Base-by-base conservation (phyloP, 139 green algal species). In the Chlamydomonas schloesseri region DNA sequence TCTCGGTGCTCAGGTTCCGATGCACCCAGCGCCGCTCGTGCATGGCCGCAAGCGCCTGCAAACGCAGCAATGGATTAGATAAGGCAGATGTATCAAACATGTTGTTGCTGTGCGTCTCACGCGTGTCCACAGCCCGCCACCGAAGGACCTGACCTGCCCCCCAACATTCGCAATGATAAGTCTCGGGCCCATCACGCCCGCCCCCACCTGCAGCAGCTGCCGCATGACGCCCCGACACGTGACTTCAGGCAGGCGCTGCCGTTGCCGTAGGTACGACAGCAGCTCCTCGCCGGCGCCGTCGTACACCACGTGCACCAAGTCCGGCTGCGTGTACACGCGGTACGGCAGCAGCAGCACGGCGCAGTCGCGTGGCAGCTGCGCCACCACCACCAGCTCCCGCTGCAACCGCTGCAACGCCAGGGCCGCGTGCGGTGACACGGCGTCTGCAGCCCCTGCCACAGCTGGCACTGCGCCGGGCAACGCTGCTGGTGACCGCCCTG, bases 121-220 rank as follows among this genome's bases (percentile, higher is more conserved):
- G n/a, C n/a, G n/a, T n/a, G n/a, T n/a, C n/a, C n/a, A n/a, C n/a
- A n/a, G n/a, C n/a, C n/a, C n/a, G n/a, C n/a, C n/a, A n/a, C n/a
- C n/a, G n/a, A n/a, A n/a, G n/a, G n/a, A n/a, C n/a, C n/a, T n/a
- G n/a, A n/a, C n/a, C n/a, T n/a, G n/a, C n/a, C n/a, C n/a, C n/a
- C n/a, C n/a, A n/a, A n/a, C n/a, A n/a, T n/a, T n/a, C n/a, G n/a
- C n/a, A n/a, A n/a, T n/a, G n/a, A n/a, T n/a, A n/a, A n/a, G n/a
- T n/a, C n/a, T n/a, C n/a, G n/a, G n/a, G n/a, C n/a, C n/a, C n/a
- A n/a, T n/a, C n/a, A n/a, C n/a, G n/a, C n/a, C n/a, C n/a, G n/a
- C n/a, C n/a, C n/a, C 14, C 31, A 84, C 78, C 64, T 84, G 78
- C 78, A 84, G 46, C 64, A 84, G 28, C 78, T 84, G 78, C 28